phyloP scores from a whole-genome alignment of 495 filamentous ascomycete species.

The Aspergillus ostianus region DNA sequence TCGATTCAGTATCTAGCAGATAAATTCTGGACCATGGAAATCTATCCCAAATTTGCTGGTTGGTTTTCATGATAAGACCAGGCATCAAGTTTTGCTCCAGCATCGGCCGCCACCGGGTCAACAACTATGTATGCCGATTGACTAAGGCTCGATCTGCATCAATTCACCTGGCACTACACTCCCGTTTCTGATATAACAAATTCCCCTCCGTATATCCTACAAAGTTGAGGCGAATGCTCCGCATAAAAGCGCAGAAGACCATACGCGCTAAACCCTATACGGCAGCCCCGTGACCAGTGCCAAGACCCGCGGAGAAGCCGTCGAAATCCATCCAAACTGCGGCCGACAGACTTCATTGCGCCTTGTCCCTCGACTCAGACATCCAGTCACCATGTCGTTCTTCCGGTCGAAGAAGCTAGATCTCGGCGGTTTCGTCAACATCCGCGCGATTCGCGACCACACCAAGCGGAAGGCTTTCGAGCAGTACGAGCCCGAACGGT shows the following conservation, averaged over 20 bases:
- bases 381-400: constrained; percentile 59
- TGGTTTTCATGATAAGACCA: not conserved
- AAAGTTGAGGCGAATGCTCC: too few relatives aligned
- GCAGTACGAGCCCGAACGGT: constrained; percentile 83
- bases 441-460: constrained; percentile 83
- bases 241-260: not conserved
- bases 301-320: not conserved
- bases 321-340: constrained; percentile 1
- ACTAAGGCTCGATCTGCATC: too few relatives aligned
- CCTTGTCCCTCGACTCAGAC: not conserved
- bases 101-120: not conserved
- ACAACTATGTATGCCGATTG: not conserved
- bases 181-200: too few relatives aligned
- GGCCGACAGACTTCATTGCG: constrained; percentile 4
- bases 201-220: too few relatives aligned
- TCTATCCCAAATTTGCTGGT: not conserved
- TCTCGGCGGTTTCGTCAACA: constrained; percentile 80
- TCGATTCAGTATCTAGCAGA: not conserved
- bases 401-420: constrained; percentile 87
- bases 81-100: not conserved
- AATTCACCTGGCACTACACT: too few relatives aligned
- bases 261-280: not conserved
- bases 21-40: not conserved
- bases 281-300: not conserved
- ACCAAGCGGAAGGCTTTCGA: constrained; percentile 92